These are phyloP conservation scores for Naganishia albida DNA, from an alignment of 1,284 basidiomycete species.

Conservation along the genomic window DNA sequence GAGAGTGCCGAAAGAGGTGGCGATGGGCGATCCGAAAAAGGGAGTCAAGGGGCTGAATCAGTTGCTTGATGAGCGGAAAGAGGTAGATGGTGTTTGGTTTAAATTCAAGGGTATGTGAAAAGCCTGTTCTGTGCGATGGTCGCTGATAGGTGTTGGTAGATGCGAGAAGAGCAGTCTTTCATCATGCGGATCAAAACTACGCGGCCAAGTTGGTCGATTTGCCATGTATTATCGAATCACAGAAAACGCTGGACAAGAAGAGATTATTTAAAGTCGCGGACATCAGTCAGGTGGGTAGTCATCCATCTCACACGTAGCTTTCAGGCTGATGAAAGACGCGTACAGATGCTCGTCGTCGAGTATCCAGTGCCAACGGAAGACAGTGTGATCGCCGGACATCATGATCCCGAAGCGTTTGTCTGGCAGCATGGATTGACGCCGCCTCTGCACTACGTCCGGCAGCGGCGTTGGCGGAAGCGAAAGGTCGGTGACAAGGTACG, in stretches of 20 bases:
- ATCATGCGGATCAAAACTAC: slow-evolving; percentile 77
- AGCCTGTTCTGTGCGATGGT: not conserved
- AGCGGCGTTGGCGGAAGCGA: slow-evolving; percentile 87
- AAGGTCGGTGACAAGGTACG: slow-evolving; percentile 70
- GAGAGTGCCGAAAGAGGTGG: slow-evolving; percentile 71
- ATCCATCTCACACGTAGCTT: not conserved
- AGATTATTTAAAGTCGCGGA: slow-evolving; percentile 99
- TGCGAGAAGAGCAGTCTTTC: slow-evolving; percentile 86
- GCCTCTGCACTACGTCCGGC: slow-evolving; percentile 85
- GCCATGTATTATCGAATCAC: slow-evolving; percentile 90
- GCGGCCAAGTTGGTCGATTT: slow-evolving; percentile 94
- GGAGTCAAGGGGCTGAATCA: slow-evolving; percentile 67
- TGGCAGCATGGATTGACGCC: slow-evolving; percentile 97
- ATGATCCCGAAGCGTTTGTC: slow-evolving; percentile 94
- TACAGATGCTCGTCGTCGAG: slow-evolving; percentile 82
- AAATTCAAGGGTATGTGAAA: slow-evolving; percentile 83
- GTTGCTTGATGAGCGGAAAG: slow-evolving; percentile 73
- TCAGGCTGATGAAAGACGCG: not conserved
- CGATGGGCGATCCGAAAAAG: slow-evolving; percentile 44
- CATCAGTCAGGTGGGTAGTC: slow-evolving; percentile 76
- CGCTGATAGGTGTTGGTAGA: slow-evolving; percentile 59
- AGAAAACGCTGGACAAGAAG: slow-evolving; percentile 94
- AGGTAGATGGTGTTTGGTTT: slow-evolving; percentile 85
- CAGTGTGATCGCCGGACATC: slow-evolving; percentile 58
- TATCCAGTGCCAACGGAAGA: slow-evolving; percentile 73